Evolutionary conservation across 2,329 filamentous ascomycete species (phyloP).

Genomic region (Talaromyces sp.): DNA sequence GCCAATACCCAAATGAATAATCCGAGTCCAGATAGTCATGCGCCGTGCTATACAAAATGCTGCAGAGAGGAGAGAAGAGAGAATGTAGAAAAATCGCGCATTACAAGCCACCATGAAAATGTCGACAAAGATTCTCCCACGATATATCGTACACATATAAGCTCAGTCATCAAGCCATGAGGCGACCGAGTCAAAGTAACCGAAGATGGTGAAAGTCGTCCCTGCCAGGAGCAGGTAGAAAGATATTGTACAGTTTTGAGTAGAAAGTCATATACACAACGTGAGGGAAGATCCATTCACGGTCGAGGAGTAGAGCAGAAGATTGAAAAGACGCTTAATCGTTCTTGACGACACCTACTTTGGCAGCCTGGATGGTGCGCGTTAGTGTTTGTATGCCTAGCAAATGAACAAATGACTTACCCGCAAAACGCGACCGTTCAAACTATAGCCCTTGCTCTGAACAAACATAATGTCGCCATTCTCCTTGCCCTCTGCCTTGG

Average conservation of each 20-base stretch:
- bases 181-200: background rate
- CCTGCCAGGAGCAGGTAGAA: background rate
- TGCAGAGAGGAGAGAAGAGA: constrained; percentile 17
- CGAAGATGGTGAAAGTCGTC: background rate
- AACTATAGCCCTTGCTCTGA: constrained; percentile 91
- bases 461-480: constrained; percentile 86
- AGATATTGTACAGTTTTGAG: constrained; percentile 15
- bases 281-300: background rate
- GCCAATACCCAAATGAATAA: constrained; percentile 16
- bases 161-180: background rate
- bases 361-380: constrained; percentile 59
- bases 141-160: constrained; percentile 15
- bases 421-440: constrained; percentile 85
- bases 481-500: constrained; percentile 80
- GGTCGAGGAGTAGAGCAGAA: constrained; percentile 7
- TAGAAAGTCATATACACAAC: constrained; percentile 8
- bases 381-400: constrained; percentile 17
- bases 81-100: background rate
- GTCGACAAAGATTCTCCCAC: background rate
- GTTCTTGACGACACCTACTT: constrained; percentile 96
- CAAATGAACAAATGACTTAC: constrained; percentile 34
- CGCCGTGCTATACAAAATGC: constrained; percentile 19
- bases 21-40: constrained; percentile 15
- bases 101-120: background rate
- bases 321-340: constrained; percentile 29